Conservation (phyloP, 2,329 filamentous ascomycete species). For the Pseudogymnoascus sp. region DNA sequence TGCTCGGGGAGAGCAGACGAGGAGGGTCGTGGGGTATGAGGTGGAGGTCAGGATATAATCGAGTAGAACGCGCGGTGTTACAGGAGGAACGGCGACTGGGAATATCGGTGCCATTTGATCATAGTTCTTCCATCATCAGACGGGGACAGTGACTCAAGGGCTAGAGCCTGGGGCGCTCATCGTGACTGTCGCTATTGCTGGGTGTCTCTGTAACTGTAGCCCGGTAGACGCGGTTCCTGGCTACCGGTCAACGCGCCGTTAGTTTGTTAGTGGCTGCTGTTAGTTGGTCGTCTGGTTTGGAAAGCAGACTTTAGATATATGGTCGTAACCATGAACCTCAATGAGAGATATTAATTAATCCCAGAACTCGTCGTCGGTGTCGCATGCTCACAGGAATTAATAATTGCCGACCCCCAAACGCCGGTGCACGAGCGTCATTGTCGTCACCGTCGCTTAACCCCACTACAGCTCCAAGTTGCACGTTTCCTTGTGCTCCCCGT, state of each 20-base stretch:
- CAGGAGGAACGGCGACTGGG: constrained; percentile 45
- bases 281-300: not conserved
- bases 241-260: not conserved
- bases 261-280: constrained; percentile 3
- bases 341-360: not conserved
- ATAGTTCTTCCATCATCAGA: not conserved
- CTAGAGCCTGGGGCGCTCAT: not conserved
- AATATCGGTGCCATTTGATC: constrained; percentile 20
- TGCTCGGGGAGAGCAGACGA: constrained; percentile 62
- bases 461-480: constrained; percentile 20
- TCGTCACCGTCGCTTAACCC: constrained; percentile 25
- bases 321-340: not conserved
- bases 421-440: constrained; percentile 10
- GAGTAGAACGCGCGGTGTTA: constrained; percentile 47
- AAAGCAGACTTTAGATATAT: not conserved
- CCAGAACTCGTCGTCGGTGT: not conserved
- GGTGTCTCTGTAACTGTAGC: not conserved
- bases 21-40: constrained; percentile 54
- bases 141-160: not conserved
- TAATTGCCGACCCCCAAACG: not conserved
- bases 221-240: not conserved
- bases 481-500: not conserved
- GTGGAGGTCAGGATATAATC: constrained; percentile 55
- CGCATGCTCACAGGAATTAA: not conserved
- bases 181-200: not conserved